Conservation (phyloP, 2,329 filamentous ascomycete species). For the Neonectria hederae region DNA sequence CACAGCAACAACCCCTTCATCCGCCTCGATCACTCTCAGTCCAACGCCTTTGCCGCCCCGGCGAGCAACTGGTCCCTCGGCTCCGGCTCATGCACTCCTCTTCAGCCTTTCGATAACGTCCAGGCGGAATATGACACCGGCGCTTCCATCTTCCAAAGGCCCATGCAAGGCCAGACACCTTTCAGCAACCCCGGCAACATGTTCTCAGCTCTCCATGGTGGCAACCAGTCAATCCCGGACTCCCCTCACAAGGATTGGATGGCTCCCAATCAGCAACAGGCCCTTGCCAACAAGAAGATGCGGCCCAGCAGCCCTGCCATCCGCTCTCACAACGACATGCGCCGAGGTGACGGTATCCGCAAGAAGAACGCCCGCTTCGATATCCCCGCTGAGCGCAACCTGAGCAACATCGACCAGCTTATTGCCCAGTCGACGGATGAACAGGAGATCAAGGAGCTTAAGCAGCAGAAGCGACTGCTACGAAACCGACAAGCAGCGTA, state of each 20-base stretch:
- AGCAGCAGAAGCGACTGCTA: slow-evolving; percentile 95
- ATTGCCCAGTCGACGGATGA: slow-evolving; percentile 90
- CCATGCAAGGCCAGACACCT: slow-evolving; percentile 63
- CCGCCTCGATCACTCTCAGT: slow-evolving; percentile 65
- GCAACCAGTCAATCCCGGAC: slow-evolving; percentile 60
- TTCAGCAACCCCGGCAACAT: slow-evolving; percentile 65
- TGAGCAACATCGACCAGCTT: slow-evolving; percentile 93
- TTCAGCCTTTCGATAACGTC: slow-evolving; percentile 71
- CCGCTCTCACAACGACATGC: slow-evolving; percentile 79
- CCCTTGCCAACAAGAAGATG: slow-evolving; percentile 66
- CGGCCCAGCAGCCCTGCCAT: slow-evolving; percentile 73
- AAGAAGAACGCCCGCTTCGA: slow-evolving; percentile 99
- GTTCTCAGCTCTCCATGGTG: slow-evolving; percentile 61
- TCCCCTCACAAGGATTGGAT: slow-evolving; percentile 70
- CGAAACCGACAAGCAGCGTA: slow-evolving; percentile 97
- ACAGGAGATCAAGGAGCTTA: slow-evolving; percentile 95
- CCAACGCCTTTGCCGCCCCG: slow-evolving; percentile 51
- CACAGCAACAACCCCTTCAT: slow-evolving; percentile 73
- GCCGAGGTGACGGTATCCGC: slow-evolving; percentile 86
- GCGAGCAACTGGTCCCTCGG: slow-evolving; percentile 69
- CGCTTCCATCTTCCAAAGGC: slow-evolving; percentile 62
- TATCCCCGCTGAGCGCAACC: slow-evolving; percentile 91
- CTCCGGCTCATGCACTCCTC: slow-evolving; percentile 78
- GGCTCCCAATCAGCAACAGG: slow-evolving; percentile 53
- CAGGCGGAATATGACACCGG: slow-evolving; percentile 65